These are phyloP conservation scores for Populus tremula DNA, from an alignment of 345 rosid genomes.

Conservation along the genomic window DNA sequence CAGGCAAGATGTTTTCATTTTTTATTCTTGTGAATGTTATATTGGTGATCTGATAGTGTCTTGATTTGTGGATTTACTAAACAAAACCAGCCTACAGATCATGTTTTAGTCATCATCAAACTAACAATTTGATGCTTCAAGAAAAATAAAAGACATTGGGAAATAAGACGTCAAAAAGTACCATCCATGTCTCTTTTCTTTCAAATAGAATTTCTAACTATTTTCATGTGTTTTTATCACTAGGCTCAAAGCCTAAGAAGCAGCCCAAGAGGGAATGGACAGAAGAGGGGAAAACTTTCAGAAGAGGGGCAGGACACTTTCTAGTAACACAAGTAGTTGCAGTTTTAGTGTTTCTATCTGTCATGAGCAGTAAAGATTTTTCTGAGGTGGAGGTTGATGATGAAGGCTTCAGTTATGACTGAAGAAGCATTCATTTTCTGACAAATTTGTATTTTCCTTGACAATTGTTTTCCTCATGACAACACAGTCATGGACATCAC, in stretches of 20 bases:
- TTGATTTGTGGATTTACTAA: neutral
- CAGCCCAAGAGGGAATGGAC: slow-evolving; percentile 75
- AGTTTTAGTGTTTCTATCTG: slow-evolving; percentile 69
- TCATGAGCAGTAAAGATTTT: slow-evolving; percentile 59
- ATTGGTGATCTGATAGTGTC: neutral
- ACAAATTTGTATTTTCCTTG: neutral
- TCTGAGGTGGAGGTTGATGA: too few relatives aligned
- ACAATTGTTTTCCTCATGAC: too few relatives aligned
- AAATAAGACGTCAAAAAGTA: neutral
- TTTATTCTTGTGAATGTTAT: neutral
- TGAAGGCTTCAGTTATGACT: too few relatives aligned
- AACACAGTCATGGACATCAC: too few relatives aligned
- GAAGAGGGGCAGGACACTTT: slow-evolving; percentile 71
- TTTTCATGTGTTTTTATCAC: slow-evolving; percentile 3
- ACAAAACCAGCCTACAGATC: neutral
- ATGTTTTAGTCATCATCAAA: neutral
- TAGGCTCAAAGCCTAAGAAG: slow-evolving; percentile 68
- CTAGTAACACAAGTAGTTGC: slow-evolving; percentile 68
- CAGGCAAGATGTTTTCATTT: slow-evolving; percentile 46
- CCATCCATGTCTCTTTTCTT: neutral
- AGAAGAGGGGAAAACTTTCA: slow-evolving; percentile 77
- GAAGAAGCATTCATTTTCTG: too few relatives aligned
- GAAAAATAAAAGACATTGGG: neutral
- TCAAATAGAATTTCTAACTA: neutral
- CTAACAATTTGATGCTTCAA: neutral